These are phyloP conservation scores for Strobilomyces confusus DNA, from an alignment of 768 basidiomycete genomes.

Conservation along the genomic window DNA sequence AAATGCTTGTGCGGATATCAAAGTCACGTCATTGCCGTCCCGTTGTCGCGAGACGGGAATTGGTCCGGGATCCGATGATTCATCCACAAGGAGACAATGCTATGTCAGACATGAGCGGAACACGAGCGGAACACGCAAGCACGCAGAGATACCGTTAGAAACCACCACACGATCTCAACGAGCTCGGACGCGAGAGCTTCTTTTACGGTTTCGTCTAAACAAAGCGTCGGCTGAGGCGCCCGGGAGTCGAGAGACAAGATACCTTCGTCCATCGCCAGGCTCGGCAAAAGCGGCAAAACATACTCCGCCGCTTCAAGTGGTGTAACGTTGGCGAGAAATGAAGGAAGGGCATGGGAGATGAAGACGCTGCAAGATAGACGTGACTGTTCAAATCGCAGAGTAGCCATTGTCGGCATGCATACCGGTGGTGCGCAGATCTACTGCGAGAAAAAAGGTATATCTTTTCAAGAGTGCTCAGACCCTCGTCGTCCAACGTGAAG, in stretches of 20 bases:
- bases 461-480: constrained; percentile 79
- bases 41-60: constrained; percentile 12
- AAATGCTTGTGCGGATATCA: constrained; percentile 79
- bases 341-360: constrained; percentile 81
- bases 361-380: constrained; percentile 54
- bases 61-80: constrained; percentile 24
- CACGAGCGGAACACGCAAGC: constrained; percentile 1
- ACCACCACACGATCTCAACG: constrained; percentile 88
- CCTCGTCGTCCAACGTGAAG: constrained; percentile 67
- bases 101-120: constrained; percentile 25
- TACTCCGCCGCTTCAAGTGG: constrained; percentile 91
- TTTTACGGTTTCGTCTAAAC: constrained; percentile 77
- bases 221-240: constrained; percentile 8
- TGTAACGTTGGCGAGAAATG: constrained; percentile 69
- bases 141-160: constrained; percentile 56
- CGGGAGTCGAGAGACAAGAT: constrained; percentile 2
- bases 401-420: constrained; percentile 5
- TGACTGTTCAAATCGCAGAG: neutral
- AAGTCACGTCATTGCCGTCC: constrained; percentile 28
- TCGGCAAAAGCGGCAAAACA: constrained; percentile 84
- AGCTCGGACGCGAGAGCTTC: constrained; percentile 83
- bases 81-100: constrained; percentile 66
- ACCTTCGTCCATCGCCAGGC: constrained; percentile 86
- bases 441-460: constrained; percentile 89
- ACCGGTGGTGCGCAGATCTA: constrained; percentile 59